A percentile compares a stretch with the other conserved stretches of the same genome.
phyloP scores from a whole-genome alignment of 2,329 filamentous ascomycete species.

The Chaetomiaceae sp. region DNA sequence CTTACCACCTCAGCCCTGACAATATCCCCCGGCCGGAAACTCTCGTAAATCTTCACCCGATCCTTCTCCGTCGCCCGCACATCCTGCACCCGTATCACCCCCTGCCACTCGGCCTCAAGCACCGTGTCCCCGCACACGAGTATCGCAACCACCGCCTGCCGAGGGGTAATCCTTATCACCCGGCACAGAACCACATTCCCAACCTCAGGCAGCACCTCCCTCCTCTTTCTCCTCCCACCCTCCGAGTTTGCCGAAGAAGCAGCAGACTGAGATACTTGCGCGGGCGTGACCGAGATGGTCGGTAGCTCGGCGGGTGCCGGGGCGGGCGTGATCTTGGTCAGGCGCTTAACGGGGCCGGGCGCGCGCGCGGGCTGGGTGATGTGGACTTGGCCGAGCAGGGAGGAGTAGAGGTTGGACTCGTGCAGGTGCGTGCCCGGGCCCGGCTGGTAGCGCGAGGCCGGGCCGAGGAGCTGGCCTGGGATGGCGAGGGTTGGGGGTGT shows the following conservation, averaged over 20 bases:
- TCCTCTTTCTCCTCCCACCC: slow-evolving; percentile 38
- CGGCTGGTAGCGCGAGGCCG: slow-evolving; percentile 60
- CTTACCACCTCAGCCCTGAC: slow-evolving; percentile 78
- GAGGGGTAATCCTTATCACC: slow-evolving; percentile 78
- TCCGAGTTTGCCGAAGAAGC: not conserved
- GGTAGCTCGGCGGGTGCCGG: slow-evolving; percentile 41
- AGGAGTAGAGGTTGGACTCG: slow-evolving; percentile 70
- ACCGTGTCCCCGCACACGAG: slow-evolving; percentile 72
- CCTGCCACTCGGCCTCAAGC: slow-evolving; percentile 76
- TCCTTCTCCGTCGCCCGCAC: slow-evolving; percentile 95
- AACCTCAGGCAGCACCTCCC: slow-evolving; percentile 76
- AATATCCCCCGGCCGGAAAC: slow-evolving; percentile 88
- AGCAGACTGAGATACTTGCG: slow-evolving; percentile 14
- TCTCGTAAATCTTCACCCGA: slow-evolving; percentile 83
- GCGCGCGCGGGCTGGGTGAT: slow-evolving; percentile 46
- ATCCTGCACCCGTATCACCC: slow-evolving; percentile 81
- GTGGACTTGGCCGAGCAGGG: slow-evolving; percentile 69
- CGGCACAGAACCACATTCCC: slow-evolving; percentile 76
- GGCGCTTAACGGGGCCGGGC: slow-evolving; percentile 52
- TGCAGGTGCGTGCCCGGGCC: slow-evolving; percentile 83
- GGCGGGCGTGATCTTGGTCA: slow-evolving; percentile 50
- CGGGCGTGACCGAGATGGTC: slow-evolving; percentile 52
- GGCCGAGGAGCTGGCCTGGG: slow-evolving; percentile 77
- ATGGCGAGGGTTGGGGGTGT: slow-evolving; percentile 57
- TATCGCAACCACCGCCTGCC: slow-evolving; percentile 82